Evolutionary conservation across 805 yeast genomes (phyloP), one percentile per base, ranked within the genome.

Genomic region (Grigorovia yakushimaensis): DNA sequence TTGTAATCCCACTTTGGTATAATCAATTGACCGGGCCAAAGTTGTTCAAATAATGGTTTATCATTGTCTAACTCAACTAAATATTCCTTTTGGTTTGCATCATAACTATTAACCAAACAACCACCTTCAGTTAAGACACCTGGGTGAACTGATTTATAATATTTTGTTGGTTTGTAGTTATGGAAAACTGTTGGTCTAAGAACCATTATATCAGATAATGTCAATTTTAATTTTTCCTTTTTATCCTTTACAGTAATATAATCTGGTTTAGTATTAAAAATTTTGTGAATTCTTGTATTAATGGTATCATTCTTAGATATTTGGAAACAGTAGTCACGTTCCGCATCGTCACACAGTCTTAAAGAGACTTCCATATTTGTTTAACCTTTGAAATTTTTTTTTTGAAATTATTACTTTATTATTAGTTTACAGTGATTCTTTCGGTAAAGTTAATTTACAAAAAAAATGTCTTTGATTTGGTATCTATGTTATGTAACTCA

Each of bases 21-120:
- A 49, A 93, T 70, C 64, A 93, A 75, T 70, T 91, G 97, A 36
- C 96, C 96, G 17, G 96, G 96, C 87, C 94, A 82, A 46, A 78
- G 73, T 45, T 76, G 76, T 27, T 82, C 82, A 47, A 88, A 71
- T 35, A 68, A 54, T 24, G 70, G 74, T 51, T 78, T 79, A 42
- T 73, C 67, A 47, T 73, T 69, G n/a, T 73, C 66, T 27, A 80
- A 73, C 6, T 60, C 59, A 47, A 68, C 70, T 43, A 73, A 60
- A 63, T 71, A 73, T 59, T 74, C 62, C 19, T 66, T 58, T n/a
- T 68, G 60, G 50, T 70, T 73, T 19, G 91, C 81, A 27, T 79
- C 73, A 48, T 72, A 71, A 48, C 76, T 76, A 65, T 83, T 88
- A 47, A 93, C 67, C 44, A 93, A 55, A 19, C 84, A 83, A 20